Evolutionary conservation across 805 yeast species (phyloP), one percentile per base, ranked within the genome.

Genomic region (Ogataea thermomethanolica): DNA sequence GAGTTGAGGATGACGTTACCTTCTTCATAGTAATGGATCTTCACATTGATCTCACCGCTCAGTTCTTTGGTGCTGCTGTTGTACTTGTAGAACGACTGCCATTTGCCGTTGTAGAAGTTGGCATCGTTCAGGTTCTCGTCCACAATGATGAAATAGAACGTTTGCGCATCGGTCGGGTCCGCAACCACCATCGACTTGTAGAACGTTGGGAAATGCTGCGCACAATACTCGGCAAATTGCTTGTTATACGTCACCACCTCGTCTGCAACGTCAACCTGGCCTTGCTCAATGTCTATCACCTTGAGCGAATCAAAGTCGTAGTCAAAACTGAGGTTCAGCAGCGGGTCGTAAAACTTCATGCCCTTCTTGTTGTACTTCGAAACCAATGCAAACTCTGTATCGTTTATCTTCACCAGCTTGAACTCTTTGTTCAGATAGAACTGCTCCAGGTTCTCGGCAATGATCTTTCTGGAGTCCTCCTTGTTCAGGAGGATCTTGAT

Each of bases 21-120:
- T 52, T 91, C 98, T 65, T 91, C 99, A 59, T 76, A 93, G 62
- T 90, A 93, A 62, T 91, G 99, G 29, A 90, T 83, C 49, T 86
- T 90, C 24, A 89, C 73, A 14, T 60, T 62, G 25, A 87, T 71
- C 6, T 59, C 57, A 4, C 95, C 96, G 3, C 49, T 50, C 11
- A 84, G 46, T 6, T 58, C 39, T 0, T 59, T 55, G 1, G 56
- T 45, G 1, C 56, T 44, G 3, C 50, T 24, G 51, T 71, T 59
- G 42, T 74, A 66, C 6, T 64, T 56, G 62, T 87, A 89, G 45
- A 68, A 65, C 1, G 95, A 81, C 38, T 69, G 75, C 96, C 97
- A 89, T 58, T 79, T 76, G 7, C 98, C 98, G 53, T 88, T 88
- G 76, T 90, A 86, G 66, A 71, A 89, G 66, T 91, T 91, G 28